Evolutionary conservation across 805 yeast genomes (phyloP).

Genomic region (Danielia reshetovae): DNA sequence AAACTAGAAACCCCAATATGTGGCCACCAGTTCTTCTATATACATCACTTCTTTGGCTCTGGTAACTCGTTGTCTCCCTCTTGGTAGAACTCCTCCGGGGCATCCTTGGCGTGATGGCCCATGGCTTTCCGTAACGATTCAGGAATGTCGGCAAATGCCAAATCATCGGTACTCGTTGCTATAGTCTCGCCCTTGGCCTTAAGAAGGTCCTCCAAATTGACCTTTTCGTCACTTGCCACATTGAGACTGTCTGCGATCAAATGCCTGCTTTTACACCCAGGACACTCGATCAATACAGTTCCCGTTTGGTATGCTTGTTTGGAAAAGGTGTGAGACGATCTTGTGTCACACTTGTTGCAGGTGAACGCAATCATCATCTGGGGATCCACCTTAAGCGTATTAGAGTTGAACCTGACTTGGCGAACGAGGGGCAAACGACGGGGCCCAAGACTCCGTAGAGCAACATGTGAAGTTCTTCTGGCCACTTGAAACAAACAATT

Average conservation of each 20-base stretch:
- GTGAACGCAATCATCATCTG: slow-evolving; percentile 86
- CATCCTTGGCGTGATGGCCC: slow-evolving; percentile 68
- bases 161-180: slow-evolving; percentile 59
- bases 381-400: slow-evolving; percentile 59
- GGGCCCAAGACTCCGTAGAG: too few species aligned
- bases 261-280: slow-evolving; percentile 84
- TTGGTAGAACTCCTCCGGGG: slow-evolving; percentile 43
- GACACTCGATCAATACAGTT: slow-evolving; percentile 86
- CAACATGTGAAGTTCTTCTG: too few species aligned
- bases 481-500: too few species aligned
- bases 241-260: slow-evolving; percentile 72
- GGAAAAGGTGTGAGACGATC: slow-evolving; percentile 87
- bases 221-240: slow-evolving; percentile 73
- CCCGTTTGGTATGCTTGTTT: slow-evolving; percentile 89
- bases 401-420: slow-evolving; percentile 1
- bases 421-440: background rate
- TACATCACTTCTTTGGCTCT: slow-evolving; percentile 1
- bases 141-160: slow-evolving; percentile 67
- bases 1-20: too few species aligned
- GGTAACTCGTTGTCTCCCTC: slow-evolving; percentile 7
- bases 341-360: slow-evolving; percentile 77
- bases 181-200: slow-evolving; percentile 73
- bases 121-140: slow-evolving; percentile 46
- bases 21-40: too few species aligned
- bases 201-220: slow-evolving; percentile 78